Evolutionary conservation across 352 stramenopile species (phyloP).

Genomic region (Phytophthora tentaculata): DNA sequence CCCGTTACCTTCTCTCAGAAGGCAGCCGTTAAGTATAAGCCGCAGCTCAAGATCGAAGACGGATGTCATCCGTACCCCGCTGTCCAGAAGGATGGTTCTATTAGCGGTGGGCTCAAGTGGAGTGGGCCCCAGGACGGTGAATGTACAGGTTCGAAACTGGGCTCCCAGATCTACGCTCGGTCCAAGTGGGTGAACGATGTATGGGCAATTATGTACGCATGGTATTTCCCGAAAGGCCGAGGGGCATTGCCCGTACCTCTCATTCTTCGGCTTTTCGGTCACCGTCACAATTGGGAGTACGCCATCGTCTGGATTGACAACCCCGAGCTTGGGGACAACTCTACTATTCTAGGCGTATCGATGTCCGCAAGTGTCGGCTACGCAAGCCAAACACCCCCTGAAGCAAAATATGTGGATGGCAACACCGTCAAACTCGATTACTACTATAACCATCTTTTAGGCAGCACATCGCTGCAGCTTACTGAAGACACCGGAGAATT

Average conservation of each 20-base stretch:
- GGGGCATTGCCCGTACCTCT: constrained; percentile 7
- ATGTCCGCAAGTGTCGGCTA: constrained; percentile 32
- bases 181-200: constrained; percentile 31
- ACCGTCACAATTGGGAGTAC: constrained; percentile 56
- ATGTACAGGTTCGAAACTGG: constrained; percentile 32
- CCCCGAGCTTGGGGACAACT: constrained; percentile 17
- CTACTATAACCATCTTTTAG: constrained; percentile 31
- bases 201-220: constrained; percentile 37
- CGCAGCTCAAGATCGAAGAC: constrained; percentile 32
- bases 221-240: constrained; percentile 38
- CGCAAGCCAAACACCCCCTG: constrained; percentile 9
- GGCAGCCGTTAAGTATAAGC: constrained; percentile 29
- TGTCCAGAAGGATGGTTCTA: constrained; percentile 31
- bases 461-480: constrained; percentile 28
- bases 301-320: constrained; percentile 42
- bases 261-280: constrained; percentile 29
- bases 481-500: constrained; percentile 30
- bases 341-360: constrained; percentile 27
- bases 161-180: constrained; percentile 34
- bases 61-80: constrained; percentile 34
- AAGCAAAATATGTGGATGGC: constrained; percentile 17
- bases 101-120: constrained; percentile 35
- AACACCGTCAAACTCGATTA: constrained; percentile 33
- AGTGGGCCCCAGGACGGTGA: constrained; percentile 29
- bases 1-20: constrained; percentile 27